Conservation (phyloP, 2,329 filamentous ascomycete genomes). For the Neonectria sp. region DNA sequence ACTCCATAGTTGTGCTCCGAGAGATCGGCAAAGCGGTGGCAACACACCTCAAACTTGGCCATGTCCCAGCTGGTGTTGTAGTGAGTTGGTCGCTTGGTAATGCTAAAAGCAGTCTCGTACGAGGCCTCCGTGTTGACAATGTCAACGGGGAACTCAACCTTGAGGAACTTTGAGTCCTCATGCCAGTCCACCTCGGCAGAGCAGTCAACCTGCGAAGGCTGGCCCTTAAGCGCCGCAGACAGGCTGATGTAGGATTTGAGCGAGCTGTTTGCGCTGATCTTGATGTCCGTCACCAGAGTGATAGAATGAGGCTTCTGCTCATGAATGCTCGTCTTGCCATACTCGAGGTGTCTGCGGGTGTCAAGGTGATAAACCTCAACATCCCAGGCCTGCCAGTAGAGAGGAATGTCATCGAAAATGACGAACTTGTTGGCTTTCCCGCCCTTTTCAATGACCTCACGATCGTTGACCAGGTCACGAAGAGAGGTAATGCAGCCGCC, state of each 20-base stretch:
- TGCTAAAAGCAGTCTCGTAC: conserved; percentile 95
- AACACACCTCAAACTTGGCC: conserved; percentile 98
- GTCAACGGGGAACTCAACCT: conserved; percentile 97
- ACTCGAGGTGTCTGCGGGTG: conserved; percentile 82
- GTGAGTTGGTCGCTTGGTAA: conserved; percentile 91
- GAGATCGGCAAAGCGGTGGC: conserved; percentile 93
- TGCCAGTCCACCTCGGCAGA: conserved; percentile 95
- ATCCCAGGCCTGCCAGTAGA: conserved; percentile 99
- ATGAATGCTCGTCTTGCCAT: conserved; percentile 77
- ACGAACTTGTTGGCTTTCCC: conserved; percentile 92
- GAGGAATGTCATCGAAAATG: conserved; percentile 95
- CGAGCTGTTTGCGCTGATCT: conserved; percentile 89
- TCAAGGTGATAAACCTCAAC: conserved; percentile 97
- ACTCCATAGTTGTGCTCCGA: conserved; percentile 92
- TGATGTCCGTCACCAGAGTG: conserved; percentile 86
- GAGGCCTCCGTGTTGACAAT: conserved; percentile 91
- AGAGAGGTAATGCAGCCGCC: conserved; percentile 87
- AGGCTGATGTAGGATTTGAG: conserved; percentile 90
- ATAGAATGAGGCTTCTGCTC: conserved; percentile 83
- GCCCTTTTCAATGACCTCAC: conserved; percentile 82
- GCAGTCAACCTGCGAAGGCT: conserved; percentile 79
- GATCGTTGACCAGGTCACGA: conserved; percentile 79
- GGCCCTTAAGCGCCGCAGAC: conserved; percentile 74
- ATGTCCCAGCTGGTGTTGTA: conserved; percentile 99
- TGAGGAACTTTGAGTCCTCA: conserved; percentile 97